These are phyloP conservation scores for Aspergillus transmontanensis DNA, from an alignment of 2,329 filamentous ascomycete species.

Conservation along the genomic window DNA sequence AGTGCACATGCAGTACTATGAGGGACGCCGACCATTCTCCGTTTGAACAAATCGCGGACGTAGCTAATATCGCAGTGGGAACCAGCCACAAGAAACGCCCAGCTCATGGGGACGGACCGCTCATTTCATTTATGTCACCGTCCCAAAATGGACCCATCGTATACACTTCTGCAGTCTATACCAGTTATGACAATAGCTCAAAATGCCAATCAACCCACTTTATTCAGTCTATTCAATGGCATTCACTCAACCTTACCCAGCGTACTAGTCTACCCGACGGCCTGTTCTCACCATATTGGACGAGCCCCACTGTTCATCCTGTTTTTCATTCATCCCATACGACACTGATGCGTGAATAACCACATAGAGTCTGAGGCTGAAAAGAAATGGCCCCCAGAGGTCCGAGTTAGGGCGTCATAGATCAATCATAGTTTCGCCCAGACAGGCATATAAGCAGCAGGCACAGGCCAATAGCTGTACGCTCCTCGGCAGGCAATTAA, in stretches of 20 bases:
- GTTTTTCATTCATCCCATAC: neutral
- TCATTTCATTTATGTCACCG: neutral
- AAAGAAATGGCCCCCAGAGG: neutral
- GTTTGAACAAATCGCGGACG: neutral
- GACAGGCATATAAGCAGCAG: neutral
- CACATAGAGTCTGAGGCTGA: neutral
- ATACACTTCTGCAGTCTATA: neutral
- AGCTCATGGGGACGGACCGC: neutral
- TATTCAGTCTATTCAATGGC: neutral
- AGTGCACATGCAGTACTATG: constrained; percentile 45
- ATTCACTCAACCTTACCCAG: neutral
- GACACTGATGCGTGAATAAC: neutral
- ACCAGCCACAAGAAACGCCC: neutral
- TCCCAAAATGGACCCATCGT: neutral
- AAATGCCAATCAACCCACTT: neutral
- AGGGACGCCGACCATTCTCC: constrained; percentile 44
- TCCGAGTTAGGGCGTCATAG: neutral
- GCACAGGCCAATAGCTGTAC: neutral
- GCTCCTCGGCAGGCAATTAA: neutral
- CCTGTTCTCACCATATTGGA: neutral
- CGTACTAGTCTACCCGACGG: neutral
- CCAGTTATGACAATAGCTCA: neutral
- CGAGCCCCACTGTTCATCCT: constrained; percentile 1
- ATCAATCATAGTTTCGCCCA: neutral
- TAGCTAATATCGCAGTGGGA: neutral